Evolutionary conservation across 805 yeast species (phyloP), one percentile per base, ranked within the genome.

Genomic region (Maudiozyma serrabonitensis): DNA sequence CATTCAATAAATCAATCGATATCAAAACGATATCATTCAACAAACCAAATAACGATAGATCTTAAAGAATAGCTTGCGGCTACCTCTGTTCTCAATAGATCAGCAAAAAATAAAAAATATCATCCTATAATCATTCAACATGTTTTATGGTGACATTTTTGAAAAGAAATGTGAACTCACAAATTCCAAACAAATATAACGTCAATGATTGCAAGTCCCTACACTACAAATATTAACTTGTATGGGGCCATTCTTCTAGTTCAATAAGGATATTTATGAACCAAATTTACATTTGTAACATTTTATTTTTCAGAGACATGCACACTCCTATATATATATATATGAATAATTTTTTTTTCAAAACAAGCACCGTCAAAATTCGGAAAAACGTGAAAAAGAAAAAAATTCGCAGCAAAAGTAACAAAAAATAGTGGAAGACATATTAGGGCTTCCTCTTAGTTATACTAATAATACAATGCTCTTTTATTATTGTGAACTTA

Each of bases 51-150:
- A 43, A 49, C 49, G 45, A 43, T 47, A 47, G 38, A 47, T 50
- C 53, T 42, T 48, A 48, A 52, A 51, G 39, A 52, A 53, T 49
- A 53, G 47, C 48, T 55, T 55, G 56, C 49, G 54, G 52, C 54
- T 49, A 56, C 53, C 50, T 59, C 62, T 60, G 60, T 54, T 55
- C 60, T 59, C 52, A 64, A 50, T 61, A 65, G 64, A 54, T 51
- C 61, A 64, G 60, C 61, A 48, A 58, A 58, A 57, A 57, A 52
- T 51, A 54, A 53, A 54, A 58, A 57, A 46, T 59, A 62, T 66
- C 69, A 66, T 66, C 69, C 62, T 58, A 21, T 45, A 49, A 50
- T 18, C 13, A 31, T 35, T 34, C 6, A 41, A 26, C 25, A 41
- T 35, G 31, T 37, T 25, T 25, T n/a, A n/a, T n/a, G 15, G 18